phyloP scores from a whole-genome alignment of 495 filamentous ascomycete species.

The Lepraria neglecta region DNA sequence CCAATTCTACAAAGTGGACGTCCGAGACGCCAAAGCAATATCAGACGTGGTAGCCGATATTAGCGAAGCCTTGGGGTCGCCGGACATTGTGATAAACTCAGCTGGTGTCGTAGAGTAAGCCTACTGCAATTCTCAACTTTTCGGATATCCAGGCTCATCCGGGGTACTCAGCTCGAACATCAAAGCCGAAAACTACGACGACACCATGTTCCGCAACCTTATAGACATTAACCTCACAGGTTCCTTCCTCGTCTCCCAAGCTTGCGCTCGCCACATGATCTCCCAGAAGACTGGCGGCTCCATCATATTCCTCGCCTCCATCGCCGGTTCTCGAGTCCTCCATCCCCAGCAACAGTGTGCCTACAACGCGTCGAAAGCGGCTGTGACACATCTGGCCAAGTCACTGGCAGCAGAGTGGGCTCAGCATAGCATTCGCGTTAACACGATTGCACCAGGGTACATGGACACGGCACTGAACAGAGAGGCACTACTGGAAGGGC shows the following conservation, averaged over 20 bases:
- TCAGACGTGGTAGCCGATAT: slow-evolving; percentile 40
- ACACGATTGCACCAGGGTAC: slow-evolving; percentile 43
- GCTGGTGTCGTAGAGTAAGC: slow-evolving; percentile 76
- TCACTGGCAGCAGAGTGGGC: slow-evolving; percentile 64
- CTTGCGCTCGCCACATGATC: slow-evolving; percentile 52
- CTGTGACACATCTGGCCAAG: slow-evolving; percentile 51
- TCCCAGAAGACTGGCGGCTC: slow-evolving; percentile 47
- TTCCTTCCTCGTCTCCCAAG: slow-evolving; percentile 62
- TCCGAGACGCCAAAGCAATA: slow-evolving; percentile 59
- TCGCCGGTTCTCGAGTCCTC: slow-evolving; percentile 61
- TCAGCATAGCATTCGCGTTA: slow-evolving; percentile 42
- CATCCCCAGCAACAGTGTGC: slow-evolving; percentile 63
- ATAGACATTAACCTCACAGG: slow-evolving; percentile 69
- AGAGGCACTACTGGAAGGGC: slow-evolving; percentile 21
- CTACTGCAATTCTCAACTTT: not conserved
- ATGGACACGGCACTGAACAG: slow-evolving; percentile 37
- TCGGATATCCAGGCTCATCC: not conserved
- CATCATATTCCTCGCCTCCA: slow-evolving; percentile 61
- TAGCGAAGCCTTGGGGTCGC: slow-evolving; percentile 52
- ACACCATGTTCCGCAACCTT: slow-evolving; percentile 58
- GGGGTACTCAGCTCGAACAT: slow-evolving; percentile 51
- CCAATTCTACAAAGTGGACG: slow-evolving; percentile 70
- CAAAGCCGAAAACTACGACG: slow-evolving; percentile 50
- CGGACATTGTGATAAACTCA: slow-evolving; percentile 73
- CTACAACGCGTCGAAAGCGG: slow-evolving; percentile 67